phyloP scores from a whole-genome alignment of 2,329 filamentous ascomycete species.

The Fusarium paranaense region DNA sequence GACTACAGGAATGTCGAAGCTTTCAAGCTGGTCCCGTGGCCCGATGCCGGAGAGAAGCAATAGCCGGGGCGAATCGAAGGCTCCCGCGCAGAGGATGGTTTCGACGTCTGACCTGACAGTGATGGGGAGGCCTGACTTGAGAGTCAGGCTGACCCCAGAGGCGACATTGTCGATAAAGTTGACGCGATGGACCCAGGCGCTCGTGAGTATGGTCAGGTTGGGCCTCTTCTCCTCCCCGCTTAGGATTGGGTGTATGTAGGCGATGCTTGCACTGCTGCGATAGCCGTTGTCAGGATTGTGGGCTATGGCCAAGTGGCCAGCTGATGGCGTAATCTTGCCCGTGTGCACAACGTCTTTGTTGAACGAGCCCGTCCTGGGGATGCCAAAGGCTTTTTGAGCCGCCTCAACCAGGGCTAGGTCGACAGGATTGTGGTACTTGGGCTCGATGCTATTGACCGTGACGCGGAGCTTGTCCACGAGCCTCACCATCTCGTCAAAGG shows the following conservation, averaged over 20 bases:
- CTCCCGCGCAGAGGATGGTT: conserved; percentile 82
- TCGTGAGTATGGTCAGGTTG: background rate
- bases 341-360: background rate
- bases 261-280: background rate
- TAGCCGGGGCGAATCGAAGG: conserved; percentile 80
- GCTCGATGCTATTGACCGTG: background rate
- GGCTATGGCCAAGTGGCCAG: background rate
- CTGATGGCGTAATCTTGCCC: background rate
- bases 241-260: background rate
- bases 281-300: background rate
- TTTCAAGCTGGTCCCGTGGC: conserved; percentile 55
- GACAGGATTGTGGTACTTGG: background rate
- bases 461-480: background rate
- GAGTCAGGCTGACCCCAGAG: background rate
- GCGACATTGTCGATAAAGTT: background rate
- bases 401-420: background rate
- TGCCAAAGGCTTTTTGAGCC: background rate
- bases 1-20: conserved; percentile 57
- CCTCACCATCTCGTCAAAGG: background rate
- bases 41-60: conserved; percentile 67
- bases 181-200: background rate
- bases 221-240: background rate
- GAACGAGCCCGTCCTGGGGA: background rate
- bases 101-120: conserved; percentile 75
- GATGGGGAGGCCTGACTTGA: conserved; percentile 37